Conservation (phyloP, 2,329 filamentous ascomycete species). For the Ascochyta koolunga region DNA sequence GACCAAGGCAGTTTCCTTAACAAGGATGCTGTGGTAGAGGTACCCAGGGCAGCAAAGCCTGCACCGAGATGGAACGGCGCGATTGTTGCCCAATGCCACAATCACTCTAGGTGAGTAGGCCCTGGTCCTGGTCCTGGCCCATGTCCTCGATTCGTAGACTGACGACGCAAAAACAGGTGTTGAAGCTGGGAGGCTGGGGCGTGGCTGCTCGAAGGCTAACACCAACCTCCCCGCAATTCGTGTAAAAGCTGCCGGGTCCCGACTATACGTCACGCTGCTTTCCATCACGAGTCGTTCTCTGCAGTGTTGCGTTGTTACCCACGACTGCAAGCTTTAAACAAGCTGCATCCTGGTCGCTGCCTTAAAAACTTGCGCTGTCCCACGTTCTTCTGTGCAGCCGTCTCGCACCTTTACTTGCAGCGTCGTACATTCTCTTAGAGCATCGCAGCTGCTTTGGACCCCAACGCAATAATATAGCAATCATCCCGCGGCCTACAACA, state of each 20-base stretch:
- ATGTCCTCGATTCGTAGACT: constrained; percentile 4
- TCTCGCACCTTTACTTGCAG: constrained; percentile 2
- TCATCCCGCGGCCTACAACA: neutral
- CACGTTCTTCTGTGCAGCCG: constrained; percentile 3
- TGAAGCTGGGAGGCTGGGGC: constrained; percentile 9
- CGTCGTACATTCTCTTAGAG: neutral
- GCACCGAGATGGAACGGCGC: neutral
- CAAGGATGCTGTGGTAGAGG: constrained; percentile 6
- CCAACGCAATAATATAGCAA: neutral
- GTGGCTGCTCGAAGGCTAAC: constrained; percentile 3
- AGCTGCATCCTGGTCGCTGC: constrained; percentile 10
- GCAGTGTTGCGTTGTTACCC: constrained; percentile 18
- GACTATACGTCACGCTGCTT: constrained; percentile 15
- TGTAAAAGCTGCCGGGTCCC: constrained; percentile 1
- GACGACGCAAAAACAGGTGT: constrained; percentile 7
- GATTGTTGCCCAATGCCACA: neutral
- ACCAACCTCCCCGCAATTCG: constrained; percentile 14
- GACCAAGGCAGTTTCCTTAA: constrained; percentile 10
- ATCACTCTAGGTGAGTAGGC: neutral
- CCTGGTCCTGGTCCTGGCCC: constrained; percentile 6
- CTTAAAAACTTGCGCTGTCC: constrained; percentile 7
- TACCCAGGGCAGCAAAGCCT: neutral
- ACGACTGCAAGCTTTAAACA: constrained; percentile 5
- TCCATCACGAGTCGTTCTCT: constrained; percentile 13
- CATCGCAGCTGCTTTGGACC: constrained; percentile 3